Evolutionary conservation across 2,329 filamentous ascomycete species (phyloP).

Genomic region (Emmonsiellopsis sp.): DNA sequence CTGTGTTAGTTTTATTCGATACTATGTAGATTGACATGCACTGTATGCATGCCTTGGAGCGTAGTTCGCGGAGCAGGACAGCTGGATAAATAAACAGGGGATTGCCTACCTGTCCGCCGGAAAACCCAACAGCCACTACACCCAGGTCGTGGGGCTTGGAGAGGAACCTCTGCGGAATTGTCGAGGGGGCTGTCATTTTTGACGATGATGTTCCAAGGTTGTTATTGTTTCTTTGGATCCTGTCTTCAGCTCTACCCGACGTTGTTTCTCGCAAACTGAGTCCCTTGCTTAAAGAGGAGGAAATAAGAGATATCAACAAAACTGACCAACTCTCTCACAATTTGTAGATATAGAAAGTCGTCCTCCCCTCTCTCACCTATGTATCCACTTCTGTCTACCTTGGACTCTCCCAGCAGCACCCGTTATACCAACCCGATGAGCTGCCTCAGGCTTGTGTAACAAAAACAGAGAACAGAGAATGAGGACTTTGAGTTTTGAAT

Average conservation of each 20-base stretch:
- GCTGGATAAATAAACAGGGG: neutral
- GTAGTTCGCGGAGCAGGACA: neutral
- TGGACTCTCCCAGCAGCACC: too few species aligned
- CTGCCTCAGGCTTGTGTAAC: neutral
- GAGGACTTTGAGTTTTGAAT: neutral
- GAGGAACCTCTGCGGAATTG: constrained; percentile 66
- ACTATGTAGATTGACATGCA: constrained; percentile 4
- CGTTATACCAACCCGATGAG: neutral
- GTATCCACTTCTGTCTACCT: too few species aligned
- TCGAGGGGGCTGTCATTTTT: constrained; percentile 48
- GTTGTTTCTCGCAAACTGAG: too few species aligned
- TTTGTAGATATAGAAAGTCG: too few species aligned
- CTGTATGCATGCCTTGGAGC: too few species aligned
- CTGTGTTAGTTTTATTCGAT: neutral
- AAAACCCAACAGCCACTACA: constrained; percentile 91
- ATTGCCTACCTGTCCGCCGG: constrained; percentile 74
- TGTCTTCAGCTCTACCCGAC: neutral
- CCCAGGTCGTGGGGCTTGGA: constrained; percentile 70
- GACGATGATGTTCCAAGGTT: neutral
- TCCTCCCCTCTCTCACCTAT: too few species aligned
- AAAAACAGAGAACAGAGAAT: neutral
- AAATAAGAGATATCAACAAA: too few species aligned
- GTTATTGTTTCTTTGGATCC: neutral
- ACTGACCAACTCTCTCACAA: too few species aligned
- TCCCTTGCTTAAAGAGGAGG: too few species aligned